These are phyloP conservation scores for Vachellia collinsii DNA, from an alignment of 306 rosid species.

Conservation along the genomic window DNA sequence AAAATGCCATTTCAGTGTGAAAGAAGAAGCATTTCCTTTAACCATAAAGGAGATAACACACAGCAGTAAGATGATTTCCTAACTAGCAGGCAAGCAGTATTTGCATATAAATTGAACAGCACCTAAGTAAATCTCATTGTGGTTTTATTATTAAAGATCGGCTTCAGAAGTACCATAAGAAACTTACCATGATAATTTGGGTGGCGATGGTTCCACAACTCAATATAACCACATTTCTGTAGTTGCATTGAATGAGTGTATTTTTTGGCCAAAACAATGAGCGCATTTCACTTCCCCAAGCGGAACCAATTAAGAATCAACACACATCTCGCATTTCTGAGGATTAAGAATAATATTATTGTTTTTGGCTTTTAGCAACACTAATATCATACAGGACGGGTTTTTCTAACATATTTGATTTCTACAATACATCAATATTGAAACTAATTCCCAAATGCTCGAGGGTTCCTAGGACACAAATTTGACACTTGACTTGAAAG, in stretches of 20 bases:
- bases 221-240: not conserved
- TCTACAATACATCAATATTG: not conserved
- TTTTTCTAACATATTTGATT: not conserved
- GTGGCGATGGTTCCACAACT: not conserved
- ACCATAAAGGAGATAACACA: not conserved
- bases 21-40: constrained; percentile 18
- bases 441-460: not conserved
- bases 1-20: constrained; percentile 8
- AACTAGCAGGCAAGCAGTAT: not conserved
- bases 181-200: not conserved
- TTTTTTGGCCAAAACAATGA: no score
- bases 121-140: not conserved
- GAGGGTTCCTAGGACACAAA: not conserved
- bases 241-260: not conserved
- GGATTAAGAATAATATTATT: not conserved
- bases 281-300: not conserved
- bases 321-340: not conserved
- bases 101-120: constrained; percentile 12
- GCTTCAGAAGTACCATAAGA: not conserved
- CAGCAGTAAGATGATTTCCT: constrained; percentile 1
- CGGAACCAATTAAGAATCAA: not conserved
- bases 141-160: not conserved
- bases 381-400: not conserved
- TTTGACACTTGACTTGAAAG: not conserved
- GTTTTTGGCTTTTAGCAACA: not conserved